A percentile compares a stretch with the other conserved stretches of the same genome.
Evolutionary conservation across 148 eudicot genomes (phyloP).

Genomic region (Beta vulgaris): DNA sequence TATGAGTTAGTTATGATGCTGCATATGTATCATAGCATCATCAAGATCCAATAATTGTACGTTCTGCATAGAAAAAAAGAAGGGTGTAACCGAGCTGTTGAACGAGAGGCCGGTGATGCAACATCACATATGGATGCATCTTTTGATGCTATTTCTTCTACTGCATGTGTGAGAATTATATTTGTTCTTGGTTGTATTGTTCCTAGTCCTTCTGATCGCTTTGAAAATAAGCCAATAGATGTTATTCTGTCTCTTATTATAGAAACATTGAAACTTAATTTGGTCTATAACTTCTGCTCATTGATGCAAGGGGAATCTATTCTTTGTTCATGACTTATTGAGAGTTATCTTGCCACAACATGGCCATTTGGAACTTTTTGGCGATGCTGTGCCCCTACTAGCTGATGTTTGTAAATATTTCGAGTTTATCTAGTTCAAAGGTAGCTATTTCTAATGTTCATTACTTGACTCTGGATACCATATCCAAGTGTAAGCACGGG

Average conservation of each 20-base stretch:
- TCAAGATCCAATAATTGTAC: neutral
- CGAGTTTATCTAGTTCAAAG: constrained; percentile 8
- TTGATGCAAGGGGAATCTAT: constrained; percentile 4
- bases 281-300: constrained; percentile 12
- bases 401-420: constrained; percentile 15
- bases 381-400: constrained; percentile 23
- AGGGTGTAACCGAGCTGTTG: neutral
- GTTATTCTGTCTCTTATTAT: constrained; percentile 1
- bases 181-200: neutral
- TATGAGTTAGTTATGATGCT: neutral
- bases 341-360: constrained; percentile 5
- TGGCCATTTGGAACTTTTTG: constrained; percentile 16
- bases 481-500: too few species aligned
- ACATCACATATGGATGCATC: neutral
- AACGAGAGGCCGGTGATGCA: constrained; percentile 5
- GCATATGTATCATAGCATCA: neutral
- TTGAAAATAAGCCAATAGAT: constrained; percentile 6
- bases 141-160: neutral
- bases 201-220: constrained; percentile 2
- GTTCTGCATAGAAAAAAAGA: neutral
- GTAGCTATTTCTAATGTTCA: neutral
- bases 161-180: neutral
- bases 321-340: neutral
- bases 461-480: too few species aligned
- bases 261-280: constrained; percentile 15